Percentiles rank a stretch among this genome's conserved stretches.
Evolutionary conservation across 352 stramenopile species (phyloP).

Genomic region (Thalassiosira delicatula): DNA sequence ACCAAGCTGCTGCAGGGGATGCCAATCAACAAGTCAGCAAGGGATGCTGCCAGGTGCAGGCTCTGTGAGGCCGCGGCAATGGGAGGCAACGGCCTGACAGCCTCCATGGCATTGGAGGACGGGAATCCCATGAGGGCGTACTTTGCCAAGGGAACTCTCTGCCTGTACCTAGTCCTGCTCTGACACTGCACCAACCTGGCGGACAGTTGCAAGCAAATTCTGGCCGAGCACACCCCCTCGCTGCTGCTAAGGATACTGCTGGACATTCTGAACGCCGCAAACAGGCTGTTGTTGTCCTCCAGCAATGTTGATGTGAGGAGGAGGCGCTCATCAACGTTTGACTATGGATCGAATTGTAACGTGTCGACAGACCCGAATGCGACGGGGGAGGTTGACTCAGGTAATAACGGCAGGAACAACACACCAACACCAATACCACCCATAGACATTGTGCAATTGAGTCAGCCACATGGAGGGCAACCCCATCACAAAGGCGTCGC

Average conservation of each 20-base stretch:
- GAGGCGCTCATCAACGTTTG: constrained; percentile 41
- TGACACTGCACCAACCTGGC: constrained; percentile 74
- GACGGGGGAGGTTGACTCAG: no score
- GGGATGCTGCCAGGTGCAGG: no score
- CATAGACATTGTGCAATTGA: no score
- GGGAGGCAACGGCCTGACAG: no score
- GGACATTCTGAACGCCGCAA: constrained; percentile 81
- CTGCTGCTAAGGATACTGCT: constrained; percentile 77
- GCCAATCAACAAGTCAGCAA: no score
- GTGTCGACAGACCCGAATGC: no score
- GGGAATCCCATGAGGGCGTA: no score
- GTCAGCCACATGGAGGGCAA: constrained; percentile 59
- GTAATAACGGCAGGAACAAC: constrained; percentile 27
- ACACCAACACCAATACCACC: neutral
- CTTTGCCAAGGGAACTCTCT: no score
- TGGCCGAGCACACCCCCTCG: constrained; percentile 76
- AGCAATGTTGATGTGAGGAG: neutral
- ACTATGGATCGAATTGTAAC: no score
- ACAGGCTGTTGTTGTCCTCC: constrained; percentile 64
- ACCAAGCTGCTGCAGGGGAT: no score
- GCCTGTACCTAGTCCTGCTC: constrained; percentile 71
- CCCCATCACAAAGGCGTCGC: constrained; percentile 70
- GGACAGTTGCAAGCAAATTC: constrained; percentile 76
- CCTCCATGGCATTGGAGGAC: no score
- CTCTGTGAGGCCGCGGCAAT: no score